A percentile compares a stretch with the other conserved stretches of the same genome.
phyloP scores from a whole-genome alignment of 2,329 filamentous ascomycete genomes.

The Sporothrix phasma region DNA sequence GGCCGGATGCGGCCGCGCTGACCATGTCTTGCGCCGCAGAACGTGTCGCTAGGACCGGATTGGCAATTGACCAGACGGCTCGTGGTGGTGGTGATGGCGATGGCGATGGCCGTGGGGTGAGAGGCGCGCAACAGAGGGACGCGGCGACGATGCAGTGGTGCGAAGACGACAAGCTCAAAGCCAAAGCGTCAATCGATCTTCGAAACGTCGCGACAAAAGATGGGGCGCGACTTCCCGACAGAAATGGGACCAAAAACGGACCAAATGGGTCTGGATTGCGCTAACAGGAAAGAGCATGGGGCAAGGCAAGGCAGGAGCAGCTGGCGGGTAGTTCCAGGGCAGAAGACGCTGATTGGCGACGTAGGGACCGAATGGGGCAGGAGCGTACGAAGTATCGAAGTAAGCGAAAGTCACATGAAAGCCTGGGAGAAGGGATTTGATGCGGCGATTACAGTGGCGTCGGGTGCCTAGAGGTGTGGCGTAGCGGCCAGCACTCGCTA shows the following conservation, averaged over 20 bases:
- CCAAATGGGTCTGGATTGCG: too few relatives aligned
- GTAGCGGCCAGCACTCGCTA: too few relatives aligned
- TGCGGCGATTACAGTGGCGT: not conserved
- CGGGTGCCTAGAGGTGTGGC: not conserved
- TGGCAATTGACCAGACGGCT: not conserved
- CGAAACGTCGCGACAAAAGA: slow-evolving; percentile 5
- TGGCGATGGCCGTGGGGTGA: not conserved
- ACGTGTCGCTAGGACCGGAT: not conserved
- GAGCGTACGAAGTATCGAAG: too few relatives aligned
- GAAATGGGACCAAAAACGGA: not conserved
- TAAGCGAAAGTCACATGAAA: too few relatives aligned
- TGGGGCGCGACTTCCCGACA: not conserved
- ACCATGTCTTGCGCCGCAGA: slow-evolving; percentile 19
- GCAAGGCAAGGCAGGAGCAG: not conserved
- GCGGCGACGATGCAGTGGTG: not conserved
- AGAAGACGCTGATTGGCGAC: slow-evolving; percentile 8
- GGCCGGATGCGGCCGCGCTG: slow-evolving; percentile 17
- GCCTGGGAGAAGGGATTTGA: not conserved
- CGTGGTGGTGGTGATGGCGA: not conserved
- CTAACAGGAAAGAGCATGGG: not conserved
- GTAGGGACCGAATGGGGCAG: too few relatives aligned
- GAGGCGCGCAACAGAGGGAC: not conserved
- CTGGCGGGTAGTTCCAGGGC: not conserved
- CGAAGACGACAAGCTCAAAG: not conserved
- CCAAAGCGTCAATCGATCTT: not conserved